phyloP scores from a whole-genome alignment of 163 green algal genomes.

The Prototheca cutis region DNA sequence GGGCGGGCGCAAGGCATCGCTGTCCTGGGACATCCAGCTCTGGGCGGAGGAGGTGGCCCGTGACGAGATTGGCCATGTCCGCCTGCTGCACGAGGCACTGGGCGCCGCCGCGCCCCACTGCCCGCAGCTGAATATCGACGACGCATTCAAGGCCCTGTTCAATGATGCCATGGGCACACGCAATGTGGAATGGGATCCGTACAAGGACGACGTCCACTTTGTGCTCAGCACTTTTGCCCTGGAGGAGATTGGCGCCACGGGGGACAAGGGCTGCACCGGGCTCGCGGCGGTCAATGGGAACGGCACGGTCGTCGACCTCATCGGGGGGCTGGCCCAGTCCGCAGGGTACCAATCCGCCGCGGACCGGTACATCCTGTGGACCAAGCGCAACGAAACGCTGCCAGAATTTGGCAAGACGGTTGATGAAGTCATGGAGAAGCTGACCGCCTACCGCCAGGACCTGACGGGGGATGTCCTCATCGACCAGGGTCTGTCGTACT shows the following conservation, averaged over 20 bases:
- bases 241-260: conserved; percentile 19
- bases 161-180: conserved; percentile 11
- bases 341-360: conserved; percentile 7
- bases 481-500: background rate
- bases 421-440: background rate
- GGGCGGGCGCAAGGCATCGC: conserved; percentile 23
- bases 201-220: conserved; percentile 35
- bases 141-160: conserved; percentile 9
- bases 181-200: conserved; percentile 26
- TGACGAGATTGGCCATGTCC: conserved; percentile 27
- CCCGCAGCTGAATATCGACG: conserved; percentile 15
- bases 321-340: conserved; percentile 4
- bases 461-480: background rate
- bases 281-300: conserved; percentile 13
- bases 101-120: conserved; percentile 7
- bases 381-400: conserved; percentile 8
- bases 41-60: conserved; percentile 34
- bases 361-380: conserved; percentile 13
- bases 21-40: conserved; percentile 17
- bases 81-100: conserved; percentile 15
- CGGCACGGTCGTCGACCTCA: conserved; percentile 9
- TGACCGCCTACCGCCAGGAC: background rate
- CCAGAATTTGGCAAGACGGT: conserved; percentile 31
- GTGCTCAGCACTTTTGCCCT: conserved; percentile 23
- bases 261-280: conserved; percentile 25